A percentile compares a stretch with the other conserved stretches of the same genome.
Conservation (phyloP, 208 protist species). For the Borovskyia barvae region DNA sequence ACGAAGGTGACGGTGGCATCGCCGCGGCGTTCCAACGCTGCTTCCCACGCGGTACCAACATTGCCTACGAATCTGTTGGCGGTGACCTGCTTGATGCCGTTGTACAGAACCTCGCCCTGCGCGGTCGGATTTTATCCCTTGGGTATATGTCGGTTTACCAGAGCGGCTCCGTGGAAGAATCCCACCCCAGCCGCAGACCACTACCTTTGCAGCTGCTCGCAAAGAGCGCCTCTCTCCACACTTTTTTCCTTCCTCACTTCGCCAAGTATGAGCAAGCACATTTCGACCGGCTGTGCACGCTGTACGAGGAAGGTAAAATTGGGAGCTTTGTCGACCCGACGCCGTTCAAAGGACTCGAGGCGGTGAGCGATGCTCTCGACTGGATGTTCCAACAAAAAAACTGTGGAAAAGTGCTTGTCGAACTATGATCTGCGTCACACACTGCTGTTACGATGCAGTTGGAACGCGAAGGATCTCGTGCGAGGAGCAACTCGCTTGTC, state of each 20-base stretch:
- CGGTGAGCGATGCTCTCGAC: slow-evolving; percentile 70
- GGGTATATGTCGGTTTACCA: slow-evolving; percentile 80
- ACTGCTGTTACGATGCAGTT: too few relatives aligned
- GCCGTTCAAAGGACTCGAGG: slow-evolving; percentile 60
- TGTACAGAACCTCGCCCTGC: slow-evolving; percentile 58
- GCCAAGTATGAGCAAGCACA: slow-evolving; percentile 58
- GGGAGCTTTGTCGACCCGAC: slow-evolving; percentile 55
- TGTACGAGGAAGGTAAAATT: slow-evolving; percentile 49
- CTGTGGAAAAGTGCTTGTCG: slow-evolving; percentile 78
- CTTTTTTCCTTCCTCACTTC: slow-evolving; percentile 88
- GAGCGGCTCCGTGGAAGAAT: slow-evolving; percentile 19
- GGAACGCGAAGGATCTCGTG: background rate
- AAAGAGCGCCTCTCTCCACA: slow-evolving; percentile 77
- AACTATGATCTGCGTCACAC: too few relatives aligned
- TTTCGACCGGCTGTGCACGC: slow-evolving; percentile 59
- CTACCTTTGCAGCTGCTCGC: slow-evolving; percentile 69
- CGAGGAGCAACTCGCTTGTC: background rate
- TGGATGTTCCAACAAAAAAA: slow-evolving; percentile 76
- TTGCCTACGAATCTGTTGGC: slow-evolving; percentile 92
- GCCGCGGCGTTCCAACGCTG: slow-evolving; percentile 16
- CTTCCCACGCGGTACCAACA: slow-evolving; percentile 72
- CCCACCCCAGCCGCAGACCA: slow-evolving; percentile 18
- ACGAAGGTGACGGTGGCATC: background rate
- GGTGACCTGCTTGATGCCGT: slow-evolving; percentile 72
- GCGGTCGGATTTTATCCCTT: slow-evolving; percentile 77